Conservation (phyloP, 2,329 filamentous ascomycete genomes). For the Aciculosporium take region DNA sequence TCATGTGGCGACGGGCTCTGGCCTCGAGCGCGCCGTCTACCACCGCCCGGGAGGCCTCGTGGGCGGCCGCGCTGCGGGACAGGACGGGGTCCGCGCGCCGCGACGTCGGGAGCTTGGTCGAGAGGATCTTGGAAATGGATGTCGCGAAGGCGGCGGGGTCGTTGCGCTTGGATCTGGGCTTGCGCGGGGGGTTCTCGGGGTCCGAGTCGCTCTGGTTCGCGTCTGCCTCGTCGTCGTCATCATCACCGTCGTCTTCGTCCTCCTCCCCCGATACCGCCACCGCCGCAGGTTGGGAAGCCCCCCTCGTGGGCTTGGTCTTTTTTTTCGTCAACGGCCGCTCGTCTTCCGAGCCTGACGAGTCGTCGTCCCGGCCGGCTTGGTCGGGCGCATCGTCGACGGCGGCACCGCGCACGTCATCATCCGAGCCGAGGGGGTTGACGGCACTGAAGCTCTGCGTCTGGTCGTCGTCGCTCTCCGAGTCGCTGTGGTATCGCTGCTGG, state of each 20-base stretch:
- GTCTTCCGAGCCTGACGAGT: constrained; percentile 23
- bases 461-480: constrained; percentile 27
- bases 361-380: constrained; percentile 1
- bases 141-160: constrained; percentile 85
- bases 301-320: constrained; percentile 11
- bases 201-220: constrained; percentile 21
- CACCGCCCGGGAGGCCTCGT: constrained; percentile 55
- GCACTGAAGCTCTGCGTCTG: constrained; percentile 31
- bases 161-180: constrained; percentile 65
- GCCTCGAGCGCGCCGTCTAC: constrained; percentile 67
- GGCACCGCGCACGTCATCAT: constrained; percentile 42
- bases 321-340: constrained; percentile 12
- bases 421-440: constrained; percentile 41
- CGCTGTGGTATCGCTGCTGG: constrained; percentile 35
- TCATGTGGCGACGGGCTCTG: constrained; percentile 64
- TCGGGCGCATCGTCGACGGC: constrained; percentile 32
- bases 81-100: constrained; percentile 86
- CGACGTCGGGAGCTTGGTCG: constrained; percentile 69
- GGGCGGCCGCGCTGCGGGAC: constrained; percentile 62
- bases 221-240: constrained; percentile 17
- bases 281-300: constrained; percentile 1
- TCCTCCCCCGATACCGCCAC: constrained; percentile 12
- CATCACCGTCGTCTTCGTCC: constrained; percentile 12
- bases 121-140: constrained; percentile 84
- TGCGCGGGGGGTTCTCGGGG: constrained; percentile 7